A percentile compares a stretch with the other conserved stretches of the same genome.
phyloP scores from a whole-genome alignment of 2,329 filamentous ascomycete genomes.

The Penicillium sp. region DNA sequence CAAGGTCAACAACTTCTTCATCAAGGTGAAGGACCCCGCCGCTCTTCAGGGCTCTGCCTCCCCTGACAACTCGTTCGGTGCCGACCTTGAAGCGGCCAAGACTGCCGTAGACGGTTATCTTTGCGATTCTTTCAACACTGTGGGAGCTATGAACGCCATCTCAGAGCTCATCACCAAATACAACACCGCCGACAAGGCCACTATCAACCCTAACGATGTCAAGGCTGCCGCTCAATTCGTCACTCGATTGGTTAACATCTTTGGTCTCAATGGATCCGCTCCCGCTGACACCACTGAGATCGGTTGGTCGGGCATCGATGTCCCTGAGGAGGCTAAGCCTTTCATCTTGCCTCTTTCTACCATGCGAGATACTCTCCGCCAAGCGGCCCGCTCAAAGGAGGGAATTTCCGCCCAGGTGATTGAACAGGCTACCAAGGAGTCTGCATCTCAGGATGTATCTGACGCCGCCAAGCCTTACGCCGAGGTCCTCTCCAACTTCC shows the following conservation, averaged over 20 bases:
- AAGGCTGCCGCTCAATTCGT: slow-evolving; percentile 71
- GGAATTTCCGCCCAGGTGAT: slow-evolving; percentile 42
- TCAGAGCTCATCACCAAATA: slow-evolving; percentile 75
- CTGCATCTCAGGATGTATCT: slow-evolving; percentile 21
- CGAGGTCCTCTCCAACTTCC: slow-evolving; percentile 47
- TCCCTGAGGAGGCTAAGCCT: slow-evolving; percentile 59
- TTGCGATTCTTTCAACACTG: slow-evolving; percentile 85
- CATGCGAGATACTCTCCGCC: slow-evolving; percentile 60
- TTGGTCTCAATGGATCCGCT: slow-evolving; percentile 64
- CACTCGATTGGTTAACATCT: slow-evolving; percentile 79
- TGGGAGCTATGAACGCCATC: slow-evolving; percentile 74
- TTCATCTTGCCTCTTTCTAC: slow-evolving; percentile 61
- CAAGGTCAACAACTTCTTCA: slow-evolving; percentile 70
- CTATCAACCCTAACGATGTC: slow-evolving; percentile 49
- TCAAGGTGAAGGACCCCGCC: slow-evolving; percentile 55
- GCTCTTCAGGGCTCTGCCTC: slow-evolving; percentile 24
- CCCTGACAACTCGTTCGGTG: slow-evolving; percentile 42
- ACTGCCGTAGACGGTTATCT: slow-evolving; percentile 65
- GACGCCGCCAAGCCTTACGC: slow-evolving; percentile 47
- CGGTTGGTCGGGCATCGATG: slow-evolving; percentile 66
- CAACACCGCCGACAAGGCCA: slow-evolving; percentile 58
- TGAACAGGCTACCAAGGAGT: slow-evolving; percentile 39
- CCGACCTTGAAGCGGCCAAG: slow-evolving; percentile 56
- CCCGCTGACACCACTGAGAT: slow-evolving; percentile 45
- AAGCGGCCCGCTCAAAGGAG: slow-evolving; percentile 54